phyloP scores from a whole-genome alignment of 371 early-diverging fungal genomes.

The Sporodiniella umbellata region DNA sequence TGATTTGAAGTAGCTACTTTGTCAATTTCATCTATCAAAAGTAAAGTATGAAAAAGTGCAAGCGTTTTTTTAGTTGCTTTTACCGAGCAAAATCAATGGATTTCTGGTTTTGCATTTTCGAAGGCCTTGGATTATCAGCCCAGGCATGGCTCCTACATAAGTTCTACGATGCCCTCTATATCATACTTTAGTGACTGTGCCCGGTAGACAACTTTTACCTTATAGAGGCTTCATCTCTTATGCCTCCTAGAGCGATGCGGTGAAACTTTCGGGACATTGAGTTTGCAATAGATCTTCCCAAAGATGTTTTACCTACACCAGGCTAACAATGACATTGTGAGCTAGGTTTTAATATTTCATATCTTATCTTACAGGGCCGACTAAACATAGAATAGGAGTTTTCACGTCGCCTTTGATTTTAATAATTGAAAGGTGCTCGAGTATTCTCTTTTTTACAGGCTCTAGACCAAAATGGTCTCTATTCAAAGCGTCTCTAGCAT shows the following conservation, averaged over 20 bases:
- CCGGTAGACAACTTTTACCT: conserved; percentile 6
- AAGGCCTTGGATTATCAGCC: conserved; percentile 74
- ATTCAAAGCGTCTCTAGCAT: conserved; percentile 68
- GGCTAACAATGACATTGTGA: conserved; percentile 30
- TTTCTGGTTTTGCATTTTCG: conserved; percentile 68
- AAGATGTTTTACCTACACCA: conserved; percentile 81
- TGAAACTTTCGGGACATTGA: conserved; percentile 78
- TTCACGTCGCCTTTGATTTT: conserved; percentile 71
- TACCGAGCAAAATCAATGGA: conserved; percentile 72
- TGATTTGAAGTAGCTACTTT: conserved; percentile 63
- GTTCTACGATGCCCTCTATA: conserved; percentile 82
- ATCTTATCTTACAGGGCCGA: conserved; percentile 50
- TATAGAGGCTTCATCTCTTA: conserved; percentile 86
- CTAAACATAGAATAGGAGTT: conserved; percentile 78
- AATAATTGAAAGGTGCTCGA: conserved; percentile 78
- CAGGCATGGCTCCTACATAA: conserved; percentile 87
- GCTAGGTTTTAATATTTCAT: not conserved
- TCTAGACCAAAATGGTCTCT: conserved; percentile 81
- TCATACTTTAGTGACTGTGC: not conserved
- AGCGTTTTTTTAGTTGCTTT: not conserved
- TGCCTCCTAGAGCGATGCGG: conserved; percentile 82
- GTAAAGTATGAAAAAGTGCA: conserved; percentile 5
- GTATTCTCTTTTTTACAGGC: conserved; percentile 74
- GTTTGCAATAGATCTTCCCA: conserved; percentile 75
- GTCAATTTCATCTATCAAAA: conserved; percentile 90